Evolutionary conservation across 108 stramenopile genomes (phyloP).

Genomic region (Skeletonema grethae): DNA sequence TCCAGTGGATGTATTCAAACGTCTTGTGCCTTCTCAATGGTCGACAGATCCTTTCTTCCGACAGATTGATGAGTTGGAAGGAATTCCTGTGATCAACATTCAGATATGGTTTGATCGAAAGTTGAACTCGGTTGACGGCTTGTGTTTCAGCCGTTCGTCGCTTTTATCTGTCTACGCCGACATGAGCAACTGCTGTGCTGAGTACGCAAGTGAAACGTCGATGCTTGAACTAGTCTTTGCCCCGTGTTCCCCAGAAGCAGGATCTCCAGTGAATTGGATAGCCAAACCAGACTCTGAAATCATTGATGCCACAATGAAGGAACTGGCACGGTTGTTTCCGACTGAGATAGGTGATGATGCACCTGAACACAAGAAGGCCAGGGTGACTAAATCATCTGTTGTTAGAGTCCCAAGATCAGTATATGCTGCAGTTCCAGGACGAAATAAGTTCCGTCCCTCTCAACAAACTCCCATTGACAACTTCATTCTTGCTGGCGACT

Average conservation of each 20-base stretch:
- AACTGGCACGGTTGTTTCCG: constrained; percentile 92
- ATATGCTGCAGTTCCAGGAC: constrained; percentile 92
- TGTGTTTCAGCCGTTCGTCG: constrained; percentile 93
- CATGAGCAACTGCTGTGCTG: constrained; percentile 95
- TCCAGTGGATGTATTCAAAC: constrained; percentile 94
- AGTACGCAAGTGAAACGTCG: constrained; percentile 84
- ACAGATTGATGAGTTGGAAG: constrained; percentile 94
- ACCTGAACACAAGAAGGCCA: constrained; percentile 76
- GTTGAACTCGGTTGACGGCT: constrained; percentile 92
- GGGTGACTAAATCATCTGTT: constrained; percentile 81
- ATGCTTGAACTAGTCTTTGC: constrained; percentile 97
- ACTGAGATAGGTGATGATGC: constrained; percentile 90
- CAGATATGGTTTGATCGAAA: constrained; percentile 98
- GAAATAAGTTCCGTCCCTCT: constrained; percentile 92
- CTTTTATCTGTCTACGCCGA: constrained; percentile 96
- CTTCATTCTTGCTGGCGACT: constrained; percentile 94
- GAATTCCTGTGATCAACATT: constrained; percentile 97
- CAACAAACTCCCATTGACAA: constrained; percentile 91
- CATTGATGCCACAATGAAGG: constrained; percentile 96
- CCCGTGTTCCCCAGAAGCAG: constrained; percentile 89
- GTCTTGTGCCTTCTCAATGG: constrained; percentile 86
- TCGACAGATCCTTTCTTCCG: constrained; percentile 93
- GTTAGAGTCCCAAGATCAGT: constrained; percentile 95
- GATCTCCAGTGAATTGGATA: constrained; percentile 90
- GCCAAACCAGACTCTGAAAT: constrained; percentile 86